Base-by-base conservation (phyloP, 768 basidiomycete genomes). In the Floccularia luteovirens region DNA sequence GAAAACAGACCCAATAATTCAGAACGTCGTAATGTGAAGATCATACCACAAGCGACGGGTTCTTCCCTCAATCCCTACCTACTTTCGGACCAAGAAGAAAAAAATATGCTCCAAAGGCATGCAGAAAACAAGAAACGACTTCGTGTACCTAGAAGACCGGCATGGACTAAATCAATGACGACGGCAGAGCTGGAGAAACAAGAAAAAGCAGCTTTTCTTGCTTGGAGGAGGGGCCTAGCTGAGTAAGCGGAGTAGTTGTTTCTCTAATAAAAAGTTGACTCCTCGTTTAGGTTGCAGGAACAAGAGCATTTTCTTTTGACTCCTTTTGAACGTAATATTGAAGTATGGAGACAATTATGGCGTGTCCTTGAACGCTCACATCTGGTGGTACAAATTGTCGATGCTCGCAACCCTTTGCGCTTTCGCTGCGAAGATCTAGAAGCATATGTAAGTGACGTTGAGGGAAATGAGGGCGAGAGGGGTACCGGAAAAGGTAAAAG, bases 341-440 rank as follows among this genome's bases (percentile, higher is more conserved):
- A 98, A 68, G 96, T 99, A 10, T 98, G 96, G 94, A 71, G 96
- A 31, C 96, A 99, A 54, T 74, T 99, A 5, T 99, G 96, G 96
- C 74, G 96, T 38, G 96, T 98, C 1, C 63, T 96, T 6, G 96
- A 99, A 63, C 77, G 92, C 16, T 96, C 94, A 1, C 89, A 96
- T 50, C 76, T 99, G 17, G 64, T 98, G 23, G 87, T 98, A 2
- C 91, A 98, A 60, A 94, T 99, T 37, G 88, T 96, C 38, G 96
- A 99, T 54, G 91, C 91, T 4, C 80, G 96, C 27, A 97, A 96
- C 65, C 94, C 96, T 1, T 69, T 96, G 6, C 70, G 79, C 21
- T 97, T 97, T 56, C 79, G 91, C 16, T 97, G 93, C 37, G 87
- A 91, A 46, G 94, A 97, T 60, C 63, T 99, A 31, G 88, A 93